Conservation (phyloP, 495 filamentous ascomycete species). For the Penicillium nucicola region DNA sequence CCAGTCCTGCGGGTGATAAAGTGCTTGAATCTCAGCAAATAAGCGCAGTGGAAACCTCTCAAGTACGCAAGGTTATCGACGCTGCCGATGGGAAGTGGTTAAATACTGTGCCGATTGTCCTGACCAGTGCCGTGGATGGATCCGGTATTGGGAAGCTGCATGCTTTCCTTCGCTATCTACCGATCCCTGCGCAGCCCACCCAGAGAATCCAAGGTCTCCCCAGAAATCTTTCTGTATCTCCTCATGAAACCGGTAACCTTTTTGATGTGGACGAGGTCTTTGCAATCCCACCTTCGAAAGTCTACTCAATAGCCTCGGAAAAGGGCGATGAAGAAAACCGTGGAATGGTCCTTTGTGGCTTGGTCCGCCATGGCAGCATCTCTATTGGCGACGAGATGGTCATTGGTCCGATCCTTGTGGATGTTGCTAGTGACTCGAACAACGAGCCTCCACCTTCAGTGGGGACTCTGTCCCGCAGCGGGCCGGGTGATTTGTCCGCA, state of each 20-base stretch:
- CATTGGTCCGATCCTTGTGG: conserved; percentile 69
- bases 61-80: conserved; percentile 48
- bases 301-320: conserved; percentile 36
- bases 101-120: conserved; percentile 73
- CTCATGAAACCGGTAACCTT: conserved; percentile 46
- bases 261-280: conserved; percentile 91
- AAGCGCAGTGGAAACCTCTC: conserved; percentile 41
- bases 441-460: conserved; percentile 14
- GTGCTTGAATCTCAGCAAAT: conserved; percentile 36
- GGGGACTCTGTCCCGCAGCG: conserved; percentile 28
- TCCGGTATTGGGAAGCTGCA: conserved; percentile 78
- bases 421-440: conserved; percentile 24
- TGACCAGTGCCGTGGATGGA: conserved; percentile 85
- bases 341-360: conserved; percentile 73
- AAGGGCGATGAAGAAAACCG: conserved; percentile 38
- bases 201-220: conserved; percentile 23
- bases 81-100: conserved; percentile 40
- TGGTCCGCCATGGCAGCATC: conserved; percentile 74
- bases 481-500: conserved; percentile 33
- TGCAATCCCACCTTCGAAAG: conserved; percentile 54
- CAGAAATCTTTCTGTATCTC: conserved; percentile 20
- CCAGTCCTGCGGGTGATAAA: conserved; percentile 38
- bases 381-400: conserved; percentile 75
- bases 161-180: conserved; percentile 73
- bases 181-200: conserved; percentile 59